Evolutionary conservation across 2,329 filamentous ascomycete genomes (phyloP).

Genomic region (Didymella pinodella): DNA sequence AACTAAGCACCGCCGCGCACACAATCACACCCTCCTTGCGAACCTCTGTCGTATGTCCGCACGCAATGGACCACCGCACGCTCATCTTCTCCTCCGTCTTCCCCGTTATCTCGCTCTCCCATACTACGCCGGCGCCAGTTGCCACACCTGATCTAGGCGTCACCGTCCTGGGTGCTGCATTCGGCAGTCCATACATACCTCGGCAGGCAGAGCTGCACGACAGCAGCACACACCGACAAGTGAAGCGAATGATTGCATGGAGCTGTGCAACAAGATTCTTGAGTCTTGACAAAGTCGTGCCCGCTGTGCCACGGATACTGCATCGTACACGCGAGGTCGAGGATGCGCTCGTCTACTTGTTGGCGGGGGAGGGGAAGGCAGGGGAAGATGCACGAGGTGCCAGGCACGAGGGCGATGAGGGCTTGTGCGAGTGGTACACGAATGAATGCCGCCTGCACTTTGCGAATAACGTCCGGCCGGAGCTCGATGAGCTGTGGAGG

Average conservation of each 20-base stretch:
- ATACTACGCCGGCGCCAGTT: constrained; percentile 55
- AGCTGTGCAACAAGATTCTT: constrained; percentile 57
- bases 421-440: constrained; percentile 55
- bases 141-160: constrained; percentile 56
- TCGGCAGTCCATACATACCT: constrained; percentile 48
- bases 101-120: constrained; percentile 50
- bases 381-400: constrained; percentile 29
- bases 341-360: constrained; percentile 48
- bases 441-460: constrained; percentile 56
- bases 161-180: constrained; percentile 49
- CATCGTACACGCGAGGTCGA: constrained; percentile 43
- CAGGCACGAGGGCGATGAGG: constrained; percentile 32
- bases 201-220: constrained; percentile 47
- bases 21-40: constrained; percentile 24
- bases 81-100: constrained; percentile 57
- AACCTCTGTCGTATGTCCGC: constrained; percentile 19
- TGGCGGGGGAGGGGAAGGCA: constrained; percentile 43
- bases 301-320: constrained; percentile 25
- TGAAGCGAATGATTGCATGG: constrained; percentile 55
- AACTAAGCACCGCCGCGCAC: neutral
- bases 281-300: constrained; percentile 42
- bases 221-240: constrained; percentile 42
- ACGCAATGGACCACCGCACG: constrained; percentile 45
- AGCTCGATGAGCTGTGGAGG: constrained; percentile 42
- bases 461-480: constrained; percentile 43